Evolutionary conservation across 2,329 filamentous ascomycete genomes (phyloP).

Genomic region (Cytospora mali): DNA sequence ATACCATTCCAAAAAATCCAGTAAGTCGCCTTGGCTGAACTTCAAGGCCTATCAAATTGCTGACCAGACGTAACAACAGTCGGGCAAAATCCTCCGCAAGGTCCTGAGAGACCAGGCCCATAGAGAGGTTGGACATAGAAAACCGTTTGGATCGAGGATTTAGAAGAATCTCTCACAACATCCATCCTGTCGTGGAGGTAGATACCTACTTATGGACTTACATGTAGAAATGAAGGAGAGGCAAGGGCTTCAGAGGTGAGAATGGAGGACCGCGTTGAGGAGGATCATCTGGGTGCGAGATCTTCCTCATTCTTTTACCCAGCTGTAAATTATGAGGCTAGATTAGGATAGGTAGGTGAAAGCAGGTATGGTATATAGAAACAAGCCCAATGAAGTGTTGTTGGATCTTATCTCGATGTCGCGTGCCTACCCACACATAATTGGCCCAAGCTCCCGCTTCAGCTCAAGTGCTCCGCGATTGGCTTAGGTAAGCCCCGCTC

Average conservation of each 20-base stretch:
- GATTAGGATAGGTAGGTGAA: neutral
- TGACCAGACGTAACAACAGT: conserved; percentile 42
- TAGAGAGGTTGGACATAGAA: conserved; percentile 51
- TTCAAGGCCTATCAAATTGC: neutral
- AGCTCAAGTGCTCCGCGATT: conserved; percentile 11
- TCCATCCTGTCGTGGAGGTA: neutral
- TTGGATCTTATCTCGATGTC: neutral
- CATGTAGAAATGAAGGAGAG: too few species aligned
- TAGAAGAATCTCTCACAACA: neutral
- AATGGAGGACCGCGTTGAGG: neutral
- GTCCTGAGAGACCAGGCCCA: conserved; percentile 59
- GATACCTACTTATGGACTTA: neutral
- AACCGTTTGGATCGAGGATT: conserved; percentile 35
- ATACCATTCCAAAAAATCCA: conserved; percentile 71
- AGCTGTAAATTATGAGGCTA: neutral
- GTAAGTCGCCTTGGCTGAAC: conserved; percentile 42
- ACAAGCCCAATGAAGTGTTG: neutral
- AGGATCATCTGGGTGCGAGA: neutral
- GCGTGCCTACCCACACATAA: conserved; percentile 6
- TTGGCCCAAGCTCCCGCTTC: conserved; percentile 18
- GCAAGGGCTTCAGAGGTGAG: neutral
- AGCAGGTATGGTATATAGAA: neutral
- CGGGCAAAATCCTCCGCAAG: conserved; percentile 68
- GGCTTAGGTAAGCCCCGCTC: conserved; percentile 15
- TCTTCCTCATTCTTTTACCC: neutral